These are phyloP conservation scores for Annulohypoxylon truncatum DNA, from an alignment of 2,329 filamentous ascomycete species.

Conservation along the genomic window DNA sequence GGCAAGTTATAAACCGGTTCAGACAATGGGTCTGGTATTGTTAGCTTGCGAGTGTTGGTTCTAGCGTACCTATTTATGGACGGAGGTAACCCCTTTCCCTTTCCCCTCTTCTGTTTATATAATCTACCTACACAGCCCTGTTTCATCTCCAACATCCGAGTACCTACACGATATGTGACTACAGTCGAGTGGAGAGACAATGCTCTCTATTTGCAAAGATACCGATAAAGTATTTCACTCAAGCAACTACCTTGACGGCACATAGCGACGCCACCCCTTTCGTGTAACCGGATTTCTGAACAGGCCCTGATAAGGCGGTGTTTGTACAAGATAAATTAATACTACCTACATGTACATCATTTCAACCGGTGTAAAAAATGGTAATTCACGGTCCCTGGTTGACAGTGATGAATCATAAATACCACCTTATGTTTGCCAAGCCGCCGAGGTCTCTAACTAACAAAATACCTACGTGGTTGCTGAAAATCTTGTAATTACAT, in stretches of 20 bases:
- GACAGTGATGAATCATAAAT: neutral
- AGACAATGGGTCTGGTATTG: neutral
- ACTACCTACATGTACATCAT: neutral
- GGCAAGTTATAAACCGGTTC: neutral
- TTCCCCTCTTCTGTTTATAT: neutral
- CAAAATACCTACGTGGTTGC: too few species aligned
- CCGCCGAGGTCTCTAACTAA: too few species aligned
- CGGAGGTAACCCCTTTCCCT: neutral
- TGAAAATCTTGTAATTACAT: too few species aligned
- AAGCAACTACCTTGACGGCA: neutral
- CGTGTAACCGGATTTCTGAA: neutral
- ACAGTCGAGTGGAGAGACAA: neutral
- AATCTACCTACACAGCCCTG: neutral
- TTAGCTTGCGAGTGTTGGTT: neutral
- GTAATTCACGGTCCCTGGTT: neutral
- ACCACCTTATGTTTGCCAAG: neutral
- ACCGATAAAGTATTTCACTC: neutral
- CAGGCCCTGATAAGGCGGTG: neutral
- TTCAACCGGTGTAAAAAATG: neutral
- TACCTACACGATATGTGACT: neutral
- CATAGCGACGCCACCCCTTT: neutral
- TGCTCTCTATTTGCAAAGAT: neutral
- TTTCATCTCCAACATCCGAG: neutral
- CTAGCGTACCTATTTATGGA: neutral
- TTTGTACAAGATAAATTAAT: neutral